These are phyloP conservation scores for Zygosaccharomyces rouxii DNA, from an alignment of 805 yeast genomes.

Conservation along the genomic window DNA sequence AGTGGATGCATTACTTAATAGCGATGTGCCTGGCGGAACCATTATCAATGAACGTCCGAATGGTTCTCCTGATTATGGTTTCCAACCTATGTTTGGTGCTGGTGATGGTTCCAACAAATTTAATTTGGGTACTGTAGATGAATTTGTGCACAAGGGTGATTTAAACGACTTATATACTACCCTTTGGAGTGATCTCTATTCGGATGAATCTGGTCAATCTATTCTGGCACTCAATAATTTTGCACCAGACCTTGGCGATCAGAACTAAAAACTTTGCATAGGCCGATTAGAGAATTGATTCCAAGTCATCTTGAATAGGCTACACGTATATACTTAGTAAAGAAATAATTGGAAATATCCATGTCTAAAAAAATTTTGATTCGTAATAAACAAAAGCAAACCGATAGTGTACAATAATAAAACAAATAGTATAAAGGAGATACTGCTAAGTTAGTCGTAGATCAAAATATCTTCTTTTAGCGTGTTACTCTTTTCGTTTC, in stretches of 20 bases:
- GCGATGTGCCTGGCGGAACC: not conserved
- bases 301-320: not conserved
- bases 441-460: no score
- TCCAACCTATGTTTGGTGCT: not conserved
- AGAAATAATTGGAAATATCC: not conserved
- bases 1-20: not conserved
- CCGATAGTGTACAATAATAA: not conserved
- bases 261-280: not conserved
- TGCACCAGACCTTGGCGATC: not conserved
- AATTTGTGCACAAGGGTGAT: constrained; percentile 30
- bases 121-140: constrained; percentile 34
- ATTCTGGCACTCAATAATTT: constrained; percentile 4
- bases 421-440: not conserved
- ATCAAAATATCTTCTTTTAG: no score
- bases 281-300: not conserved
- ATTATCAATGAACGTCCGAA: not conserved
- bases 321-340: not conserved
- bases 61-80: not conserved
- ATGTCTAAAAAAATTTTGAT: not conserved
- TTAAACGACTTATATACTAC: constrained; percentile 28
- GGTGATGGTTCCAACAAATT: not conserved
- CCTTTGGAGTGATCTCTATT: constrained; percentile 29
- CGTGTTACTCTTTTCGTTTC: not conserved
- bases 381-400: not conserved
- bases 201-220: constrained; percentile 7